These are phyloP conservation scores for Mortierella sp. DNA, from an alignment of 371 early-diverging fungal species.

Conservation along the genomic window DNA sequence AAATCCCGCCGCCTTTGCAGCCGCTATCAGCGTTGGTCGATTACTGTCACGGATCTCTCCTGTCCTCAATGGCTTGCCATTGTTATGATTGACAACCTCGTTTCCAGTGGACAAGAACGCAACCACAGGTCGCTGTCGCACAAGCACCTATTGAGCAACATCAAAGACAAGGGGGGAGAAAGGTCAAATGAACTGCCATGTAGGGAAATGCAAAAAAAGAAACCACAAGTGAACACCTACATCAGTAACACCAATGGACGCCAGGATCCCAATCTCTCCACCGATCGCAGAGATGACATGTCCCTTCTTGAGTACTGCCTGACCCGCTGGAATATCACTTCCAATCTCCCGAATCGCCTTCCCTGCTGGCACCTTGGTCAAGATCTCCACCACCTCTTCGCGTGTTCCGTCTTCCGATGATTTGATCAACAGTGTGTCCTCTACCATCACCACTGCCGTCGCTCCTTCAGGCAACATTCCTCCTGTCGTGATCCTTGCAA, in stretches of 20 bases:
- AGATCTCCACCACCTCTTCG: slow-evolving; percentile 73
- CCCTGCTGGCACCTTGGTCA: slow-evolving; percentile 39
- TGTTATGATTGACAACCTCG: slow-evolving; percentile 78
- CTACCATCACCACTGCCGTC: slow-evolving; percentile 93
- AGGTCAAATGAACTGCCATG: no score
- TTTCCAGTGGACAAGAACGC: slow-evolving; percentile 92
- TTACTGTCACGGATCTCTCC: slow-evolving; percentile 90
- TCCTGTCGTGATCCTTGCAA: slow-evolving; percentile 89
- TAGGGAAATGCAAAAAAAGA: no score
- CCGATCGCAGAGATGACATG: slow-evolving; percentile 73
- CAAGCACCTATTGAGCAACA: slow-evolving; percentile 60
- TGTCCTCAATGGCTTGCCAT: slow-evolving; percentile 57
- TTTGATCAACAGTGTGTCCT: slow-evolving; percentile 80
- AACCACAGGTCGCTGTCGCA: slow-evolving; percentile 76
- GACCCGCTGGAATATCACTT: slow-evolving; percentile 74
- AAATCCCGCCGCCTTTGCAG: slow-evolving; percentile 71
- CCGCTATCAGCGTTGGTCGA: slow-evolving; percentile 79
- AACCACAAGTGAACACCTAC: no score
- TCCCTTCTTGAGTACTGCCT: slow-evolving; percentile 65
- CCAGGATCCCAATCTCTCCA: slow-evolving; percentile 85
- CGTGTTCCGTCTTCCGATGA: slow-evolving; percentile 64
- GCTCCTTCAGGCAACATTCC: slow-evolving; percentile 86
- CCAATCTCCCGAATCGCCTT: slow-evolving; percentile 87
- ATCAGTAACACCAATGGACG: slow-evolving; percentile 76
- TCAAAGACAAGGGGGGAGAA: background rate